A percentile compares a stretch with the other conserved stretches of the same genome.
Conservation (phyloP, 148 eudicot genomes). For the Linanthus parryae region DNA sequence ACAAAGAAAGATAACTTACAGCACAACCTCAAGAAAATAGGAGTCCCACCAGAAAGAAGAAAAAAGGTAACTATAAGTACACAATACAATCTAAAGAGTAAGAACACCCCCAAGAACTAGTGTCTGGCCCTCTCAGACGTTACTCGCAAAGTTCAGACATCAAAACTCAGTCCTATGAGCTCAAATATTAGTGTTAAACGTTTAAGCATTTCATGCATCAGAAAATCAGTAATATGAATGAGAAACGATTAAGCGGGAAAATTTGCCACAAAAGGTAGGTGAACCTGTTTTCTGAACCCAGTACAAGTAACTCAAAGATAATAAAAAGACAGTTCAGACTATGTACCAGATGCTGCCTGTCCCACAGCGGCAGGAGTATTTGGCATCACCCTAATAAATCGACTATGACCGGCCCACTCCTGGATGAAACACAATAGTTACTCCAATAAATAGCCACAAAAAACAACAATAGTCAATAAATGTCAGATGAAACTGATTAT, state of each 20-base stretch:
- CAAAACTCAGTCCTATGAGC: too few relatives aligned
- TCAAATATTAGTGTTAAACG: too few relatives aligned
- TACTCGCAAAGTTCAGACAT: too few relatives aligned
- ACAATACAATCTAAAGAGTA: too few relatives aligned
- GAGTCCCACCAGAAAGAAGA: too few relatives aligned
- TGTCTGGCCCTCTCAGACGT: too few relatives aligned
- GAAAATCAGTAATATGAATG: neutral
- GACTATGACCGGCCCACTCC: constrained; percentile 90
- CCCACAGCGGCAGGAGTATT: constrained; percentile 98
- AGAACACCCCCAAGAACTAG: too few relatives aligned
- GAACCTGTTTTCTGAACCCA: neutral
- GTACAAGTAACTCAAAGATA: neutral
- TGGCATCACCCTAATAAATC: constrained; percentile 92
- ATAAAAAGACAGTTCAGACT: constrained; percentile 2
- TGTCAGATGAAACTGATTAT: neutral
- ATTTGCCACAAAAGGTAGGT: neutral
- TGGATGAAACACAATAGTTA: constrained; percentile 14
- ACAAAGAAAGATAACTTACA: too few relatives aligned
- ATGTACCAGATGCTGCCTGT: constrained; percentile 75
- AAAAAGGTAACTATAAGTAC: too few relatives aligned
- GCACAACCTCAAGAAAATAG: too few relatives aligned
- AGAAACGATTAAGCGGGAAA: too few relatives aligned
- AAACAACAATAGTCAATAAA: neutral
- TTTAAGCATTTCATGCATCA: too few relatives aligned
- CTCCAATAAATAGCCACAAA: neutral